Evolutionary conservation across 2,329 filamentous ascomycete genomes (phyloP), one percentile per base, ranked within the genome.

Genomic region (Ascosphaera pollenicola): DNA sequence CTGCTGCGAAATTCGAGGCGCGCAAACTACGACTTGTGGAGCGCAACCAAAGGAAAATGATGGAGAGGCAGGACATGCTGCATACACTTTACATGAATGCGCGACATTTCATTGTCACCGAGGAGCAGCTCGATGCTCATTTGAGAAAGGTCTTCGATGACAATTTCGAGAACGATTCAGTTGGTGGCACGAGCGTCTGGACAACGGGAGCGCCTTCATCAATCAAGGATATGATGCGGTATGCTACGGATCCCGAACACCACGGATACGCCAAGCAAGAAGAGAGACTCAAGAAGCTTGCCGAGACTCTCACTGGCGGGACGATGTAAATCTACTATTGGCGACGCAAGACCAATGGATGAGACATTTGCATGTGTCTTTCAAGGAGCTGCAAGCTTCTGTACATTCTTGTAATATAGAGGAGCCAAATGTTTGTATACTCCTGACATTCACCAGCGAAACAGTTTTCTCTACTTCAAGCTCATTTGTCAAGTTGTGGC

Each of bases 1-100:
- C 78, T 28, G 69, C 73, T 51, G 54, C 60, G 40, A 65, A 68
- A 10, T 42, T 64, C 40, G 66, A 68, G n/a, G 55, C 61, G 19
- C 53, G 57, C 30, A 46, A 44, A 17, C 49, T 54, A 43, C 52
- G 57, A 40, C 39, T 64, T 41, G 52, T 59, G 38, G 58, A 61
- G 11, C 55, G 66, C 34, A 55, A 64, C 24, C 59, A 57, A 8
- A 55, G 61, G 39, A 73, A 74, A 52, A 63, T 65, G 35, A 66
- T 74, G 42, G 64, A 67, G 39, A 70, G 78, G 38, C 66, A 70
- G 43, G 73, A 87, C 46, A 69, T 76, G 13, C 61, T 98, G 21
- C 82, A 93, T 58, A 75, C 81, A 42, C 69, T 98, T 10, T 98
- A 98, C 60, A 79, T 89, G 61, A 79, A 84, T 48, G 84, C 89